Evolutionary conservation across 768 basidiomycete species (phyloP), one percentile per base, ranked within the genome.

Genomic region (Collybiopsis luxurians): DNA sequence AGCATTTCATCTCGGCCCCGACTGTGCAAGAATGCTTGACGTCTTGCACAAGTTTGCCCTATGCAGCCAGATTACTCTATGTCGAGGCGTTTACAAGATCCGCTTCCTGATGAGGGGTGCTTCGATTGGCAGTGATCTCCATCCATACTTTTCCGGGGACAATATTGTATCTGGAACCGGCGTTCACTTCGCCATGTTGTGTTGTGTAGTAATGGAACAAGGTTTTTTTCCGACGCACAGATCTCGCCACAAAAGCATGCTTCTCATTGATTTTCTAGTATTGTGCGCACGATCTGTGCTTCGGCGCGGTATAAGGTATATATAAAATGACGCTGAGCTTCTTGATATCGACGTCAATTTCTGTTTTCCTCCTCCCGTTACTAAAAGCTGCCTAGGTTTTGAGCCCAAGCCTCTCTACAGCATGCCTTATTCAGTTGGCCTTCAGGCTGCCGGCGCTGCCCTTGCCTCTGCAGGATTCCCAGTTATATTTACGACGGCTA

Each of bases 361-460:
- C 31, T 44, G 54, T 36, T 24, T 31, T 54, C 44, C 13, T 40
- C 27, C 42, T 30, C 10, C 42, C 24, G 59, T 67, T 74, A 59
- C 66, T 73, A 59, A 66, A 69, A 69, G 68, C 24, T 71, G 74
- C 63, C 63, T n/a, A 72, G 55, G 56, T 74, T 47, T 45, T 48
- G 44, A 38, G 67, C 59, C 54, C 71, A 57, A 31, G 67, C 54
- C 64, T 72, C 63, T 61, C n/a, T 73, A 59, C 44, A 61, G 56
- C 55, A 81, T 82, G 79, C 80, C 80, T 63, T 81, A 79, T 70
- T 69, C 72, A 63, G 66, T 79, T 52, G 81, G 80, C 50, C 69
- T 82, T 43, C 74, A 80, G 60, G 69, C 78, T 66, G 80, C 78
- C 43, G 72, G 76, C 49, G 68, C 69, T 55, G 79, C 79, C 42